phyloP scores from a whole-genome alignment of 2,329 filamentous ascomycete species.

The Talaromyces sp. region DNA sequence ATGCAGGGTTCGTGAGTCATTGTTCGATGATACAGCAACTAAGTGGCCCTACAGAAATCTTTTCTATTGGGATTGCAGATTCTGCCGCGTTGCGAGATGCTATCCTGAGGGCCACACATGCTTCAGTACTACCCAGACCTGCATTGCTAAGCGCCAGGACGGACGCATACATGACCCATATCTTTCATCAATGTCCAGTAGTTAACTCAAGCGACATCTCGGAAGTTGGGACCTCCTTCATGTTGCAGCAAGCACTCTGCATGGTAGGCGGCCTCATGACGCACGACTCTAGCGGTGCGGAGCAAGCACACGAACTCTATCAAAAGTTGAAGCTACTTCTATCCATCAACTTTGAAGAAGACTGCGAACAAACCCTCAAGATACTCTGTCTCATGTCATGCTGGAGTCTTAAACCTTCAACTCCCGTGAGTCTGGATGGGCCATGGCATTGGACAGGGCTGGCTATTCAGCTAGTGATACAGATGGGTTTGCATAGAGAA shows the following conservation, averaged over 20 bases:
- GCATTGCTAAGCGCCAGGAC: neutral
- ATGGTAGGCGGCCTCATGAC: slow-evolving; percentile 21
- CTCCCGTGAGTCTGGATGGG: slow-evolving; percentile 20
- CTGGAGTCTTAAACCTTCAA: slow-evolving; percentile 20
- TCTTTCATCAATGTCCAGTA: slow-evolving; percentile 21
- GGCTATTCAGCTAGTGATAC: slow-evolving; percentile 20
- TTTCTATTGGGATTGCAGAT: neutral
- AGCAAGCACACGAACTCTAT: slow-evolving; percentile 19
- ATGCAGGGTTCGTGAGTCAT: slow-evolving; percentile 3
- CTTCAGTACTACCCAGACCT: neutral
- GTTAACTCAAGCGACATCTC: slow-evolving; percentile 17
- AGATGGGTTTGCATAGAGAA: slow-evolving; percentile 26
- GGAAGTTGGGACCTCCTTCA: neutral
- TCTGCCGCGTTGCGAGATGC: neutral
- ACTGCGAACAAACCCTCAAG: slow-evolving; percentile 18
- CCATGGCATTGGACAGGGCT: slow-evolving; percentile 24
- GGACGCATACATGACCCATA: slow-evolving; percentile 22
- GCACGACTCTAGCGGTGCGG: slow-evolving; percentile 11
- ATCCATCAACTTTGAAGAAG: slow-evolving; percentile 21
- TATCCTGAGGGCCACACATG: neutral
- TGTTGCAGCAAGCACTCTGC: slow-evolving; percentile 20
- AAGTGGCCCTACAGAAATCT: neutral
- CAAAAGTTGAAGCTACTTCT: slow-evolving; percentile 23
- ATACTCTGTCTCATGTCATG: slow-evolving; percentile 22
- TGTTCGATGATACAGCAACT: slow-evolving; percentile 11